Percentiles rank a stretch among this genome's conserved stretches.
phyloP scores from a whole-genome alignment of 2,329 filamentous ascomycete species.

The Diaporthe longicolla region DNA sequence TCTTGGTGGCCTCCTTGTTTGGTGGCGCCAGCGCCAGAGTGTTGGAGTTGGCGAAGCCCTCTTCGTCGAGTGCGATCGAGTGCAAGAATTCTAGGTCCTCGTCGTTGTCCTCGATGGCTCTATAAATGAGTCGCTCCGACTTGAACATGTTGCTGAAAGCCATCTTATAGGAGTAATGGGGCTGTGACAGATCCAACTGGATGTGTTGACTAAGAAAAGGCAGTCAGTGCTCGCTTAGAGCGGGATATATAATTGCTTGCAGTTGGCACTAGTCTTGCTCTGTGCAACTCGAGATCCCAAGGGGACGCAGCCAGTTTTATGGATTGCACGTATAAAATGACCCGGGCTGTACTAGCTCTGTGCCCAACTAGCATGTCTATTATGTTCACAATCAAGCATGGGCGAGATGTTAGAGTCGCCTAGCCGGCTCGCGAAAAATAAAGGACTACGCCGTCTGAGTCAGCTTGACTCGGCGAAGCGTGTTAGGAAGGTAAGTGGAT shows the following conservation, averaged over 20 bases:
- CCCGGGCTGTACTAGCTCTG: no score
- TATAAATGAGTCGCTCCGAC: slow-evolving; percentile 38
- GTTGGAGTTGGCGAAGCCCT: slow-evolving; percentile 38
- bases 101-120: slow-evolving; percentile 38
- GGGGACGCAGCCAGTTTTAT: not conserved
- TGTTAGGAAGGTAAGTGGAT: not conserved
- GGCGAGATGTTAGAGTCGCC: no score
- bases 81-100: slow-evolving; percentile 39
- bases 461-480: not conserved
- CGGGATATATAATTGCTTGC: not conserved
- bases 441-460: not conserved
- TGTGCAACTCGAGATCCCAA: not conserved
- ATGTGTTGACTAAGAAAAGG: not conserved
- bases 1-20: slow-evolving; percentile 36
- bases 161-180: not conserved
- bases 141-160: not conserved
- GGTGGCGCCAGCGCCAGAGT: slow-evolving; percentile 28
- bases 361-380: not conserved
- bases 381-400: no score
- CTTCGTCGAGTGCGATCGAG: slow-evolving; percentile 33
- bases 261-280: no score
- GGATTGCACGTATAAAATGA: not conserved
- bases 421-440: no score
- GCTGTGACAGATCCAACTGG: not conserved
- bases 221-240: no score